phyloP scores from a whole-genome alignment of 202 grass and related monocot genomes.

The Setaria italica region DNA sequence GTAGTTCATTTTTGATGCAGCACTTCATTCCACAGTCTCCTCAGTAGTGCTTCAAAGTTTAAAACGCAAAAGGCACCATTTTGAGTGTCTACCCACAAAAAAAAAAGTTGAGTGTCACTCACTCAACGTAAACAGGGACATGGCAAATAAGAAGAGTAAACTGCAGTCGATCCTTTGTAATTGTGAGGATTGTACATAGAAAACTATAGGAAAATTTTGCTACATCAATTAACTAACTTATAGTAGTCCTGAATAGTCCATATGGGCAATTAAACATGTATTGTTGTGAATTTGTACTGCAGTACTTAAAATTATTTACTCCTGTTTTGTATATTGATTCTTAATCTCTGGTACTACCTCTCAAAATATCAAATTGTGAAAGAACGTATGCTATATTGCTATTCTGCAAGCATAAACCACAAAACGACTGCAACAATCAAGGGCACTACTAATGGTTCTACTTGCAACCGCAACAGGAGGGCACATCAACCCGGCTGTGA shows the following conservation, averaged over 20 bases:
- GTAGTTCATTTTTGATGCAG: slow-evolving; percentile 1
- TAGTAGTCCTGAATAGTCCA: background rate
- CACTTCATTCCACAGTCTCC: background rate
- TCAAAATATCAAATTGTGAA: slow-evolving; percentile 5
- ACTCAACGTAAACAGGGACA: background rate
- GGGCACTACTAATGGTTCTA: slow-evolving; percentile 24
- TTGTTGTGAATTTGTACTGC: background rate
- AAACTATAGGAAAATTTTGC: background rate
- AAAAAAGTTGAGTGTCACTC: background rate
- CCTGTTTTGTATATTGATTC: slow-evolving; percentile 12
- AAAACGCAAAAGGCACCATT: background rate
- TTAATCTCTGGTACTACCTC: slow-evolving; percentile 9
- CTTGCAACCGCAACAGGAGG: slow-evolving; percentile 63
- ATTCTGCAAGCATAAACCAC: background rate
- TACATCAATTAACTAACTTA: background rate
- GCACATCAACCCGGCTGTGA: slow-evolving; percentile 97
- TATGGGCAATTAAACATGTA: background rate
- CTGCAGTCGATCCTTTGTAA: no score
- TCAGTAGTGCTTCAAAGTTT: no score
- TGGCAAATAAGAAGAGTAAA: background rate
- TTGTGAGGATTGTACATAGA: no score
- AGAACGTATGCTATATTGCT: background rate
- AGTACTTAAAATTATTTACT: background rate
- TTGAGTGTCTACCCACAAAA: background rate
- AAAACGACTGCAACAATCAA: background rate